A percentile compares a stretch with the other conserved stretches of the same genome.
Conservation (phyloP, 1,284 basidiomycete genomes). For the Peniophora sp. region DNA sequence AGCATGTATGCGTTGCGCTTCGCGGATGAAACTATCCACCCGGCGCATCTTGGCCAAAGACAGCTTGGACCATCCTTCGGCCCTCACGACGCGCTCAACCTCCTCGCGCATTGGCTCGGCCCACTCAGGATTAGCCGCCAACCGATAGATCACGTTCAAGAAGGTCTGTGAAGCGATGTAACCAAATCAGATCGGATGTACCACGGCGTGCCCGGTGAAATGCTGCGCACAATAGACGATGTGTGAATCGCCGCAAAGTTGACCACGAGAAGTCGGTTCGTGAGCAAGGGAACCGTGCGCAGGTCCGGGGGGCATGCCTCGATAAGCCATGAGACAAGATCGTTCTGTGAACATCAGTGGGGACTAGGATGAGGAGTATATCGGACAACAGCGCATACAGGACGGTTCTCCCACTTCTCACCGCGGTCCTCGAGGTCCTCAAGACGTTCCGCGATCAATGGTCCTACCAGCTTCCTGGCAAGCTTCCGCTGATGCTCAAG, state of each 20-base stretch:
- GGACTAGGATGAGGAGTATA: not conserved
- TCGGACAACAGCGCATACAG: slow-evolving; percentile 7
- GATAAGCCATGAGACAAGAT: slow-evolving; percentile 39
- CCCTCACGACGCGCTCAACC: slow-evolving; percentile 19
- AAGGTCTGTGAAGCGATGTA: slow-evolving; percentile 28
- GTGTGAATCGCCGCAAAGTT: slow-evolving; percentile 38
- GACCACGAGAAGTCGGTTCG: slow-evolving; percentile 30
- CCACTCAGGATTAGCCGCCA: slow-evolving; percentile 29
- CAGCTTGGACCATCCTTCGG: slow-evolving; percentile 28
- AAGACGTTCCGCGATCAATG: slow-evolving; percentile 12
- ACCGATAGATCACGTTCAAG: slow-evolving; percentile 27
- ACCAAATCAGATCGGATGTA: too few species aligned
- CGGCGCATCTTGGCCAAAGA: slow-evolving; percentile 18
- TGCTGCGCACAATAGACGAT: slow-evolving; percentile 25
- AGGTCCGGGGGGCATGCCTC: slow-evolving; percentile 25
- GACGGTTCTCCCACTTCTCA: slow-evolving; percentile 9
- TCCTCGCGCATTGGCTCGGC: slow-evolving; percentile 29
- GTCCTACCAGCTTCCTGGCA: slow-evolving; percentile 1
- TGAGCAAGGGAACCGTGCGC: slow-evolving; percentile 22
- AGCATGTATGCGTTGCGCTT: slow-evolving; percentile 1
- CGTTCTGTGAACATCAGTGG: slow-evolving; percentile 23
- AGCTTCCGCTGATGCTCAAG: not conserved
- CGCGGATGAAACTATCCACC: slow-evolving; percentile 9
- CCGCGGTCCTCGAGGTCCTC: slow-evolving; percentile 8
- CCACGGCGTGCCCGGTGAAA: not conserved